Evolutionary conservation across 2,329 filamentous ascomycete genomes (phyloP).

Genomic region (Aspergillus sp.): DNA sequence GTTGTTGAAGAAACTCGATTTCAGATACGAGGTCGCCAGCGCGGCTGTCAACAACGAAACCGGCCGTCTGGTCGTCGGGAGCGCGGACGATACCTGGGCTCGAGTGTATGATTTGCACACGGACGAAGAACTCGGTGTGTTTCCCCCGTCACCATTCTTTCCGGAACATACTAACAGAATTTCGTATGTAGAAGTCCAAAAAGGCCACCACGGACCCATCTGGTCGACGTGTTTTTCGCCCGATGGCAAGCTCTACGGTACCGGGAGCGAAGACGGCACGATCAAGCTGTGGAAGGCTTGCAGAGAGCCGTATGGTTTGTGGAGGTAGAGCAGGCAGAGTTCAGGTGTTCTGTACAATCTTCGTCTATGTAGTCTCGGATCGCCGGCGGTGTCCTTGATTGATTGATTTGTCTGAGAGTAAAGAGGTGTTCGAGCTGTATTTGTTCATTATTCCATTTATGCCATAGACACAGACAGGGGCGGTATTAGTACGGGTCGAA

Average conservation of each 20-base stretch:
- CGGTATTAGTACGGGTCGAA: background rate
- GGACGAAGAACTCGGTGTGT: conserved; percentile 61
- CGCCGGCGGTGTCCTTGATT: no score
- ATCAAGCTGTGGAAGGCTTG: conserved; percentile 81
- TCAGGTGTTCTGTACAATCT: no score
- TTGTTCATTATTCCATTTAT: no score
- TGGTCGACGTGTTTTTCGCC: conserved; percentile 95
- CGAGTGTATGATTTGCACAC: conserved; percentile 83
- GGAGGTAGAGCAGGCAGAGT: no score
- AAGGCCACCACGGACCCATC: conserved; percentile 93
- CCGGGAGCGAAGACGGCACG: conserved; percentile 91
- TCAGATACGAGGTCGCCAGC: conserved; percentile 79
- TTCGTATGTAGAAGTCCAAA: conserved; percentile 62
- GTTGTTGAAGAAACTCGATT: conserved; percentile 67
- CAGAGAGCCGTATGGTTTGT: conserved; percentile 55
- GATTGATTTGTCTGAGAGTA: no score
- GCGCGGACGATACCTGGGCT: conserved; percentile 92
- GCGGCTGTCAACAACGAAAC: conserved; percentile 77
- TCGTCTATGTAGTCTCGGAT: no score
- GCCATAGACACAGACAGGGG: no score
- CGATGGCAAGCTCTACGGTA: conserved; percentile 91
- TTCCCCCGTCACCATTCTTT: background rate
- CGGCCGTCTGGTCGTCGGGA: conserved; percentile 78
- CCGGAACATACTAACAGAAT: background rate
- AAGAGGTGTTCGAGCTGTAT: background rate